Evolutionary conservation across 805 yeast genomes (phyloP), one percentile per base, ranked within the genome.

Genomic region (Yarrowia bubula): DNA sequence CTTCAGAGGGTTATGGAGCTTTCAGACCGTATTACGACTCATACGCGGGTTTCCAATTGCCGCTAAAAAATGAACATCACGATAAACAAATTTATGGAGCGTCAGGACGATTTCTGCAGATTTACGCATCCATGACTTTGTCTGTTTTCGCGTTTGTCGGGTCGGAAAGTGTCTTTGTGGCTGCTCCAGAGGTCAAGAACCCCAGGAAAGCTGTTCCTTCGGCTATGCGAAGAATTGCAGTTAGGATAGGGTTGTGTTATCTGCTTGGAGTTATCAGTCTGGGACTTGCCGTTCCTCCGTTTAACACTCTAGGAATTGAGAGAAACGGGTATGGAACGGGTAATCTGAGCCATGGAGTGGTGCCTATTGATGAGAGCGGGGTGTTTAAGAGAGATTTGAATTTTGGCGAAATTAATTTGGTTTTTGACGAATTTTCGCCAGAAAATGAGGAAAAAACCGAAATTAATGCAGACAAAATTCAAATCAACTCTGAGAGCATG

Each of bases 101-200:
- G 4, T 90, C 92, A 0, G 77, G 74, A 0, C 48, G 72, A 22
- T 71, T 71, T 64, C 33, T 71, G 39, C 74, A 71, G 67, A 74
- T 88, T 8, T 65, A 87, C 39, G 82, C 85, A 0, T 90, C 91
- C 1, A 76, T 86, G 8, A 75, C 85, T 53, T 84, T 86, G 18
- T 86, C 92, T 0, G 80, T 90, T 0, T 90, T 87, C 74, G 88
- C 96, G 0, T 90, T 86, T 71, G 84, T 88, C 57, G 96, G 96
- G 0, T 88, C 92, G 1, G 96, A 90, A 69, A 85, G 87, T 73
- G 92, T 90, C 11, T 85, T 89, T 68, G 84, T 89, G 64, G 93
- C 95, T 2, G 91, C 93, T 7, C 89, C 92, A 74, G 96, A 90
- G 74, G 89, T 92, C n/a, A 79, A 86, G 67, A 86, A 88, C 69